phyloP scores from a whole-genome alignment of 2,329 filamentous ascomycete genomes.

The Huntiella savannae region DNA sequence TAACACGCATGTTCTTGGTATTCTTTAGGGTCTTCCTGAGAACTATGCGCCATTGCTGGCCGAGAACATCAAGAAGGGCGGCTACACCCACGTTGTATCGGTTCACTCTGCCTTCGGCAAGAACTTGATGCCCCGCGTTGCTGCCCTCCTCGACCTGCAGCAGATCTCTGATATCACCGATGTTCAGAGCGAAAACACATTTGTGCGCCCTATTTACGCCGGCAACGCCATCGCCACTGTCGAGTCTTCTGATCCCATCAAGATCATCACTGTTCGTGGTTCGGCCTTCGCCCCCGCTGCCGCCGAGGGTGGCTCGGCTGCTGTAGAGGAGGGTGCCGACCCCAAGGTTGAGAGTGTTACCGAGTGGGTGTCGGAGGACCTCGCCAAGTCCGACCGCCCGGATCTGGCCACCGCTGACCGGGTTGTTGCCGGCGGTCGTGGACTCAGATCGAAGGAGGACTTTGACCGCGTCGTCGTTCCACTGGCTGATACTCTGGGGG shows the following conservation, averaged over 20 bases:
- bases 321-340: slow-evolving; percentile 65
- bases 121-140: slow-evolving; percentile 76
- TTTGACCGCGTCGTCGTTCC: slow-evolving; percentile 88
- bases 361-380: slow-evolving; percentile 86
- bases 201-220: slow-evolving; percentile 91
- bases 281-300: slow-evolving; percentile 72
- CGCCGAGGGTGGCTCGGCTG: slow-evolving; percentile 51
- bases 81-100: slow-evolving; percentile 78
- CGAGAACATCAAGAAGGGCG: slow-evolving; percentile 92
- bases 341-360: slow-evolving; percentile 54
- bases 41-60: slow-evolving; percentile 84
- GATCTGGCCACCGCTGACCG: slow-evolving; percentile 76
- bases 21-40: slow-evolving; percentile 60
- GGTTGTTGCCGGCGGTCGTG: slow-evolving; percentile 85
- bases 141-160: slow-evolving; percentile 78
- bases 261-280: slow-evolving; percentile 80
- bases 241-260: slow-evolving; percentile 68
- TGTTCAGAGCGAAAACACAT: slow-evolving; percentile 80
- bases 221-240: slow-evolving; percentile 95
- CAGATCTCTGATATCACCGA: slow-evolving; percentile 82
- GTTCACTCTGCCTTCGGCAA: slow-evolving; percentile 94
- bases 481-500: slow-evolving; percentile 76
- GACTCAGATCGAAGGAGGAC: slow-evolving; percentile 93
- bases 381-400: slow-evolving; percentile 82
- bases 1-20: neutral